These are phyloP conservation scores for Vigna unguiculata DNA, from an alignment of 306 rosid genomes.

Conservation along the genomic window DNA sequence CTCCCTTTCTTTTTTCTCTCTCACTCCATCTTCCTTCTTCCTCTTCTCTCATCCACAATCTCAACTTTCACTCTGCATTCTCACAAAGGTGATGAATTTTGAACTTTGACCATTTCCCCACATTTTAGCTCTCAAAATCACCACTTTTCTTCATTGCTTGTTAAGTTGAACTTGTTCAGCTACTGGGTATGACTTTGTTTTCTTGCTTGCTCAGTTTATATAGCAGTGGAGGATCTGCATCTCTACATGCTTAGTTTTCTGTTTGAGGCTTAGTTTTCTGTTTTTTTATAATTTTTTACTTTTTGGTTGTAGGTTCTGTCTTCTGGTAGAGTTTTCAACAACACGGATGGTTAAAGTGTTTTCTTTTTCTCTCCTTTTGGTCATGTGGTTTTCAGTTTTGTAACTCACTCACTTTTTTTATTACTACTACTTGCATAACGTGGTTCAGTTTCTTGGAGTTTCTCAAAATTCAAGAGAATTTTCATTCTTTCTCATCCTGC, in stretches of 20 bases:
- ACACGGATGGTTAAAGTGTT: neutral
- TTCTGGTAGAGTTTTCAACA: conserved; percentile 14
- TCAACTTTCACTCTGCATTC: conserved; percentile 28
- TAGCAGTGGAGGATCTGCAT: conserved; percentile 39
- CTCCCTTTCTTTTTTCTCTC: conserved; percentile 16
- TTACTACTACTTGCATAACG: neutral
- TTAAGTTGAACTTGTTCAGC: conserved; percentile 20
- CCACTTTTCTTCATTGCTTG: conserved; percentile 8
- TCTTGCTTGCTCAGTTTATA: conserved; percentile 1
- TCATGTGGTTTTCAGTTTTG: conserved; percentile 10
- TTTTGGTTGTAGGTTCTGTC: conserved; percentile 21
- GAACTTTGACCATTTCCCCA: neutral
- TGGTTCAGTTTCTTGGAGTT: conserved; percentile 15
- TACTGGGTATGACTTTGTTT: neutral
- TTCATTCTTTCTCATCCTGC: neutral
- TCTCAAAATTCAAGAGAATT: conserved; percentile 11
- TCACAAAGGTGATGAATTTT: conserved; percentile 43
- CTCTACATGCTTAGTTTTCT: conserved; percentile 28
- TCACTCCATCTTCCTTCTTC: neutral
- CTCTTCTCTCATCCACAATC: conserved; percentile 20
- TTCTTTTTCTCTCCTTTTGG: neutral
- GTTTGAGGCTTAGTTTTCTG: conserved; percentile 3
- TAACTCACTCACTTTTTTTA: conserved; percentile 9
- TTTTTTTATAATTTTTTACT: neutral
- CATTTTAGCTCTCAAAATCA: neutral